Evolutionary conservation across 2,329 filamentous ascomycete genomes (phyloP).

Genomic region (Cordyceps javanica): DNA sequence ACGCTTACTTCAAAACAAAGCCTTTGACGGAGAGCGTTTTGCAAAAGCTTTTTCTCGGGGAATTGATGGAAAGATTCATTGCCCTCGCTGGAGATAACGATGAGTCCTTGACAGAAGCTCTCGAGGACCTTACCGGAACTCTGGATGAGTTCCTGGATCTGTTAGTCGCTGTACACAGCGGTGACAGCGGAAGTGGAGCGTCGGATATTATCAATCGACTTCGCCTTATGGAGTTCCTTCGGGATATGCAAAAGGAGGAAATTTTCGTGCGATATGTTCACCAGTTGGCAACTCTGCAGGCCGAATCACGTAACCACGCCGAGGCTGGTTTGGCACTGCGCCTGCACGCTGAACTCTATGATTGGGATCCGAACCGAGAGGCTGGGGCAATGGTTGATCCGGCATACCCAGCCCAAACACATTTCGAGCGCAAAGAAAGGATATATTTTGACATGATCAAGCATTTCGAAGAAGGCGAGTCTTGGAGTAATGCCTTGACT

Average conservation of each 20-base stretch:
- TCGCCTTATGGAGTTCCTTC: constrained; percentile 89
- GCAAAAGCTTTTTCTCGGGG: constrained; percentile 86
- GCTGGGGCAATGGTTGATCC: constrained; percentile 66
- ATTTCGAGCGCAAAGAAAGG: constrained; percentile 87
- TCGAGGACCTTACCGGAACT: constrained; percentile 74
- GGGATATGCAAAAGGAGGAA: constrained; percentile 94
- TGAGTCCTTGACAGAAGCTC: constrained; percentile 67
- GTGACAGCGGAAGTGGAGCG: constrained; percentile 65
- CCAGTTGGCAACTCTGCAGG: constrained; percentile 75
- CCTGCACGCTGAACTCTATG: constrained; percentile 86
- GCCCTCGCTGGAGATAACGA: constrained; percentile 59
- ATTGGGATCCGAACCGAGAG: constrained; percentile 72
- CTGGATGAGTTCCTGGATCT: constrained; percentile 89
- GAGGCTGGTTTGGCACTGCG: constrained; percentile 86
- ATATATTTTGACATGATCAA: constrained; percentile 95
- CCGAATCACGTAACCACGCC: constrained; percentile 67
- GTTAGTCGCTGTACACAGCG: constrained; percentile 80
- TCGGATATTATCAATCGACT: constrained; percentile 82
- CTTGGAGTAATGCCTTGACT: constrained; percentile 81
- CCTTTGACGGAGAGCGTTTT: constrained; percentile 80
- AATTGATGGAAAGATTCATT: constrained; percentile 76
- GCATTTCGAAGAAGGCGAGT: constrained; percentile 88
- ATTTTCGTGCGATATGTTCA: constrained; percentile 96
- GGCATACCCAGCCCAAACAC: constrained; percentile 71
- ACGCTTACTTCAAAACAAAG: constrained; percentile 84